phyloP scores from a whole-genome alignment of 768 basidiomycete genomes.

The Lactifluus subvellereus region DNA sequence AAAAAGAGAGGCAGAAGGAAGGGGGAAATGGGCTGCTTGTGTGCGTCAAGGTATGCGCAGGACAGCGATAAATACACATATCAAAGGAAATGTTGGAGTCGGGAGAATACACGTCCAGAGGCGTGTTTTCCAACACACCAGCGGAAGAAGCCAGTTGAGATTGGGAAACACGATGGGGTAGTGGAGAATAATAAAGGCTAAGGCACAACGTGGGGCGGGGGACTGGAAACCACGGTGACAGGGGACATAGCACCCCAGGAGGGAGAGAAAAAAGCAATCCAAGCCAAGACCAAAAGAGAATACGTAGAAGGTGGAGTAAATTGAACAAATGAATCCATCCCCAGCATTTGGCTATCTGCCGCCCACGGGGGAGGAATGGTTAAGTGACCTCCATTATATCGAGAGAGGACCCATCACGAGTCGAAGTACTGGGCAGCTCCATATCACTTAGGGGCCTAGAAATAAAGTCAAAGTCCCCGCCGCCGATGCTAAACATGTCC shows the following conservation, averaged over 20 bases:
- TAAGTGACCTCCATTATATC: constrained; percentile 4
- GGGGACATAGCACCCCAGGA: background rate
- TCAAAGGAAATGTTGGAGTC: background rate
- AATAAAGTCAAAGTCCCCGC: constrained; percentile 18
- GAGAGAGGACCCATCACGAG: background rate
- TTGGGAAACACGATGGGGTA: constrained; percentile 1
- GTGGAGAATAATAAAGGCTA: constrained; percentile 3
- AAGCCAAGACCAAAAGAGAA: constrained; percentile 5
- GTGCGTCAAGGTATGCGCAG: constrained; percentile 20
- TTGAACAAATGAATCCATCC: background rate
- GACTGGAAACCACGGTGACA: constrained; percentile 1
- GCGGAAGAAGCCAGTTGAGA: background rate
- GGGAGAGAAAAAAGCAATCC: background rate
- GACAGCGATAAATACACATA: constrained; percentile 19
- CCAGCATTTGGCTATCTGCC: background rate
- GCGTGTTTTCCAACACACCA: background rate
- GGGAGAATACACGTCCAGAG: constrained; percentile 11
- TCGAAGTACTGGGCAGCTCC: constrained; percentile 10
- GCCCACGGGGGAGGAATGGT: background rate
- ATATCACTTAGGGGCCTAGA: background rate
- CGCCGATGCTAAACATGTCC: constrained; percentile 4
- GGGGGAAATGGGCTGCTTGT: background rate
- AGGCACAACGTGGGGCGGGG: constrained; percentile 3
- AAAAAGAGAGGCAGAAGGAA: background rate
- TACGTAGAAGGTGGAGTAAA: background rate